Base-by-base conservation (phyloP, 805 yeast species). In the Clavispora phyllophila region DNA sequence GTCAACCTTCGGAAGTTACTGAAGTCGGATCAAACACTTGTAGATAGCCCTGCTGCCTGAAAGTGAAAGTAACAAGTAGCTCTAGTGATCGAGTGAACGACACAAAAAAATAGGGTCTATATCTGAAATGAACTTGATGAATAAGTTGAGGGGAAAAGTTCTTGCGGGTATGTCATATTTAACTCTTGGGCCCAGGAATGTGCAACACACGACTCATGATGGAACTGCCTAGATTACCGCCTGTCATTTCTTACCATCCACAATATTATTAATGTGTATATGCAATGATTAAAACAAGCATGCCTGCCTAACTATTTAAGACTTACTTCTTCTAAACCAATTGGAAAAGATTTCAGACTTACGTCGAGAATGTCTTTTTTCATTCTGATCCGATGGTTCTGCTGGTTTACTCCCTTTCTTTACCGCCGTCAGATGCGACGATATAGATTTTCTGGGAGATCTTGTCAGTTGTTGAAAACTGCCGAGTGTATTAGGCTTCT, bases 1-100 rank as follows among this genome's bases (percentile, higher is more conserved):
- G 33, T n/a, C 20, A 29, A 29, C 13, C 20, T 29, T 25, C 28
- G 8, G 33, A 29, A 8, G 19, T 29, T 17, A 29, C 20, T 29
- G 20, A 29, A 9, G 12, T 17, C n/a, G n/a, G 13, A 29, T 9
- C 33, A 15, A 10, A 29, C 19, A 29, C 33, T 29, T 29, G 19
- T 17, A 17, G 20, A 29, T 29, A 29, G 20, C 33, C 33, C 33
- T 29, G 33, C 33, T 29, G 33, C 33, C 19, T 29, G 33, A 15
- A 20, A 29, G 4, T 15, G 15, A 29, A 29, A 3, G 10, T 15
- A 20, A 29, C 23, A 33, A 33, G 25, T 13, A 33, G 36, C 36
- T 19, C 14, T n/a, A 35, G 37, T 35, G 23, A 35, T 35, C 37
- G 37, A 35, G 26, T 24, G 20, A 35, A 35, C 37, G 37, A 35